A percentile compares a stretch with the other conserved stretches of the same genome.
phyloP scores from a whole-genome alignment of 306 rosid genomes.

The Dryas alaskensis region DNA sequence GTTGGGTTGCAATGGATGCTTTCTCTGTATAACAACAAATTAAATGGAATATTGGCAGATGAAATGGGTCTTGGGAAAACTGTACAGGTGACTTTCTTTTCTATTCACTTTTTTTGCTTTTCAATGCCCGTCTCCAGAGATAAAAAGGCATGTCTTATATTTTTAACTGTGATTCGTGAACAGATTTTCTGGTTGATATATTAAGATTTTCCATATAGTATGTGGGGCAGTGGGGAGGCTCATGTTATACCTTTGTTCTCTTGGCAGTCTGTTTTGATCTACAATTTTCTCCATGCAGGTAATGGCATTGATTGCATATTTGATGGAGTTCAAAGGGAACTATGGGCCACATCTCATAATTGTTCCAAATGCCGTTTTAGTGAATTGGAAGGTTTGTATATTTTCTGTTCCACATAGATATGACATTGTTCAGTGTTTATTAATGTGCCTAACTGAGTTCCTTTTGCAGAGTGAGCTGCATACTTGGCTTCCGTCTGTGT shows the following conservation, averaged over 20 bases:
- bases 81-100: conserved; percentile 69
- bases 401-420: conserved; percentile 1
- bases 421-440: conserved; percentile 4
- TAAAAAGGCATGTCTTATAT: not conserved
- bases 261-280: conserved; percentile 14
- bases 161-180: conserved; percentile 7
- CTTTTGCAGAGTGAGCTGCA: conserved; percentile 83
- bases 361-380: conserved; percentile 98
- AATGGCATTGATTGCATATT: conserved; percentile 97
- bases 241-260: conserved; percentile 6
- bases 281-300: conserved; percentile 49
- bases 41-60: conserved; percentile 97
- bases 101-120: not conserved
- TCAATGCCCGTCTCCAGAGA: not conserved
- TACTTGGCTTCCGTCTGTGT: conserved; percentile 89
- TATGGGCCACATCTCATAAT: conserved; percentile 99
- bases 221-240: conserved; percentile 13
- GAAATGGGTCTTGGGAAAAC: conserved; percentile 99
- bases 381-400: conserved; percentile 87
- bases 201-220: conserved; percentile 20
- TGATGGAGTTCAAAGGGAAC: conserved; percentile 98
- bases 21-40: conserved; percentile 92
- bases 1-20: conserved; percentile 99
- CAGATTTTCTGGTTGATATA: not conserved
- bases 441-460: conserved; percentile 29